A percentile compares a stretch with the other conserved stretches of the same genome.
These are phyloP conservation scores for Naganishia sp. DNA, from an alignment of 1,284 basidiomycete genomes.

Conservation along the genomic window DNA sequence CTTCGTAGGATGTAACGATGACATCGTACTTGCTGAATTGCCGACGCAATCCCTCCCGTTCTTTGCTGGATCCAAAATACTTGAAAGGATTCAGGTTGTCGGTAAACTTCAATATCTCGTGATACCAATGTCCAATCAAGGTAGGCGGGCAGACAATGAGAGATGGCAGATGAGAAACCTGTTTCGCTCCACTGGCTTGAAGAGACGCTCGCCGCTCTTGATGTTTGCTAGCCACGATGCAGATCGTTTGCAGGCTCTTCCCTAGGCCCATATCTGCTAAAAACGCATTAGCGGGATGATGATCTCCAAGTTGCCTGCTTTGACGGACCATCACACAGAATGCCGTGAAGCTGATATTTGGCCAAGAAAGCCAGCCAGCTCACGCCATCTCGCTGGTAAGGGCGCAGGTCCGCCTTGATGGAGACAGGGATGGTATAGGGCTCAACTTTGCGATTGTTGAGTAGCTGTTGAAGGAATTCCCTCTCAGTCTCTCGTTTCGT, in stretches of 20 bases:
- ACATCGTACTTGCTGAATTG: conserved; percentile 73
- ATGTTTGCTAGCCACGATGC: conserved; percentile 93
- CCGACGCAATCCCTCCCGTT: conserved; percentile 72
- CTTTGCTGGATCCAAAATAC: conserved; percentile 86
- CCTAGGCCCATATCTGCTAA: conserved; percentile 92
- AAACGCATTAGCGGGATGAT: conserved; percentile 1
- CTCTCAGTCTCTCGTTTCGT: conserved; percentile 84
- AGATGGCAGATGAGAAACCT: conserved; percentile 84
- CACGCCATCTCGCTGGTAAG: conserved; percentile 97
- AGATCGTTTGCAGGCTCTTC: conserved; percentile 97
- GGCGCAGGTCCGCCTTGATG: conserved; percentile 91
- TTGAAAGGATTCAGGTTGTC: conserved; percentile 81
- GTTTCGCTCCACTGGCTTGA: conserved; percentile 69
- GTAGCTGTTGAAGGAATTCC: conserved; percentile 87
- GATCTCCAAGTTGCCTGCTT: background rate
- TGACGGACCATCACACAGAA: conserved; percentile 88
- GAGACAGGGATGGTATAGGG: conserved; percentile 82
- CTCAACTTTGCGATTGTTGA: conserved; percentile 93
- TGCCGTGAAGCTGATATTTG: conserved; percentile 93
- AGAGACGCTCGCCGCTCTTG: conserved; percentile 76
- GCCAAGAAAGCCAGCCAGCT: conserved; percentile 99
- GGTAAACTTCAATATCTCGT: conserved; percentile 92
- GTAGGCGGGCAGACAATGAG: conserved; percentile 97
- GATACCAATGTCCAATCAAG: conserved; percentile 96
- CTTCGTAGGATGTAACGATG: conserved; percentile 96